Evolutionary conservation across 116 monocot genomes (phyloP).

Genomic region (Cymodocea nodosa): DNA sequence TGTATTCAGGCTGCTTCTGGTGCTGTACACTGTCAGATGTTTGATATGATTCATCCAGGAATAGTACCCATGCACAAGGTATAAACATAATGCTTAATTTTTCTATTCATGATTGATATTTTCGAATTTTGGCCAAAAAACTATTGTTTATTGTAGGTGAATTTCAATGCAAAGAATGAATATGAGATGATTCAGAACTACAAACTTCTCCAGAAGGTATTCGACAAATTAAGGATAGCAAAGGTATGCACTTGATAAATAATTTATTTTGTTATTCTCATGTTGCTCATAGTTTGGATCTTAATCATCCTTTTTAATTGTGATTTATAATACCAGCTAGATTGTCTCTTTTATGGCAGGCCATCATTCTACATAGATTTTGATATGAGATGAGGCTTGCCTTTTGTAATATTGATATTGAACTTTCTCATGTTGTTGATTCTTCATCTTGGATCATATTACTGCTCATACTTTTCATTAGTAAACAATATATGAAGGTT

Average conservation of each 20-base stretch:
- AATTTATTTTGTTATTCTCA: neutral
- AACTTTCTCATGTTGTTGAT: no score
- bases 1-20: constrained; percentile 73
- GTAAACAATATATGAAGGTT: no score
- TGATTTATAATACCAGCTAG: neutral
- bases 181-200: constrained; percentile 99
- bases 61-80: constrained; percentile 97
- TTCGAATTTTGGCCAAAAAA: neutral
- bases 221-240: constrained; percentile 65
- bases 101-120: neutral
- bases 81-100: neutral
- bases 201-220: constrained; percentile 87
- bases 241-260: constrained; percentile 32
- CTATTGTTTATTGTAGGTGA: constrained; percentile 6
- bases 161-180: constrained; percentile 44
- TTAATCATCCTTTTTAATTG: neutral
- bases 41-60: constrained; percentile 85
- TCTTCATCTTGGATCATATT: no score
- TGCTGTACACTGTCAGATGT: constrained; percentile 93
- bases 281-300: neutral
- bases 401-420: no score
- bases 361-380: neutral
- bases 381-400: no score
- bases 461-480: no score
- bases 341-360: neutral